Conservation (phyloP, 2,329 filamentous ascomycete species). For the Plectosphaerella sp. region DNA sequence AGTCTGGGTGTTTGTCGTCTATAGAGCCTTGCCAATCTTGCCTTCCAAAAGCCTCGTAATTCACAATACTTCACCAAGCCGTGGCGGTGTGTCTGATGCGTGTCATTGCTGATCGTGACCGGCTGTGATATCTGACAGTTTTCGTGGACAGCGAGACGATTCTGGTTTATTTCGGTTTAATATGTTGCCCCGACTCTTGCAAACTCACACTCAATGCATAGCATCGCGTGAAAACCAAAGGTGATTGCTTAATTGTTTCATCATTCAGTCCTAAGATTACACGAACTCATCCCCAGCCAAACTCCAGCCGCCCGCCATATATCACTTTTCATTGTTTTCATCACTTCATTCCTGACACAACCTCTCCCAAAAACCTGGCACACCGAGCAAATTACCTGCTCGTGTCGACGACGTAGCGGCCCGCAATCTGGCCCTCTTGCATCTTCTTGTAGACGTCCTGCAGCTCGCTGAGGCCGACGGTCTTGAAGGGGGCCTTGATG, state of each 20-base stretch:
- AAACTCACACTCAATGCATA: too few relatives aligned
- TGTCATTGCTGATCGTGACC: neutral
- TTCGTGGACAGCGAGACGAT: too few relatives aligned
- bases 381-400: constrained; percentile 41
- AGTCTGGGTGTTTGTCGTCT: constrained; percentile 1
- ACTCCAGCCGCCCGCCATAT: too few relatives aligned
- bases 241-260: too few relatives aligned
- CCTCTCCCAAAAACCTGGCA: neutral
- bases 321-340: too few relatives aligned
- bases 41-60: neutral
- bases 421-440: constrained; percentile 66
- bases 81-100: too few relatives aligned
- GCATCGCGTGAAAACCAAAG: too few relatives aligned
- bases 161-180: too few relatives aligned
- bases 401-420: constrained; percentile 75
- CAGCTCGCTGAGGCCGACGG: constrained; percentile 74
- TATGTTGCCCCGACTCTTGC: too few relatives aligned
- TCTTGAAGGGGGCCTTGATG: constrained; percentile 85
- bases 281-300: too few relatives aligned
- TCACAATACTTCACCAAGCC: neutral
- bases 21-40: neutral
- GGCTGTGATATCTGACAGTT: too few relatives aligned
- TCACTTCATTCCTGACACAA: neutral
- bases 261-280: too few relatives aligned
- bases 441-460: constrained; percentile 75